Evolutionary conservation across 305 asterid genomes (phyloP).

Genomic region (Fraxinus sp.): DNA sequence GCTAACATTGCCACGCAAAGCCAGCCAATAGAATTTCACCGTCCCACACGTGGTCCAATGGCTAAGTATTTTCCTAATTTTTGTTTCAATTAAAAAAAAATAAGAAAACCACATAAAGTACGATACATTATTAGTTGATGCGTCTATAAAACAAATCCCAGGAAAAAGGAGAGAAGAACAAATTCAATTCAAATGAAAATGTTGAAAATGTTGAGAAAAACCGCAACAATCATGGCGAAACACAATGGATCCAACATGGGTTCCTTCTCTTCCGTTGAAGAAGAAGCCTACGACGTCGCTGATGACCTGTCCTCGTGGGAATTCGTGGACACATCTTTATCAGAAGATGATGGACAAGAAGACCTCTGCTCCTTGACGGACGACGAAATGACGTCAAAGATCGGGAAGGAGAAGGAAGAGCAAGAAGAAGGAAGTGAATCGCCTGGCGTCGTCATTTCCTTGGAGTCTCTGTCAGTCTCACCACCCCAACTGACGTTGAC

Average conservation of each 20-base stretch:
- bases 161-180: not conserved
- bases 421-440: conserved; percentile 13
- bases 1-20: conserved; percentile 42
- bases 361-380: conserved; percentile 49
- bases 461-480: conserved; percentile 32
- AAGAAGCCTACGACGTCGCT: conserved; percentile 27
- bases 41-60: conserved; percentile 16
- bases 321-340: conserved; percentile 59
- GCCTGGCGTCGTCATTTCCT: conserved; percentile 24
- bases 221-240: conserved; percentile 29
- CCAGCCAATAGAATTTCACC: conserved; percentile 35
- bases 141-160: not conserved
- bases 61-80: conserved; percentile 24
- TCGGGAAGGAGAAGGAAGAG: not conserved
- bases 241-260: conserved; percentile 33
- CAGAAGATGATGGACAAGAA: conserved; percentile 49
- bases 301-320: conserved; percentile 72
- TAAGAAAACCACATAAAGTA: not conserved
- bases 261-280: conserved; percentile 3
- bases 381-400: conserved; percentile 3
- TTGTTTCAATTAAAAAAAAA: not conserved
- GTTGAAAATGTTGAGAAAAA: conserved; percentile 48
- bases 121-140: not conserved
- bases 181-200: conserved; percentile 31
- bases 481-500: conserved; percentile 27